A percentile compares a stretch with the other conserved stretches of the same genome.
These are phyloP conservation scores for Nakazawaea molendinolei DNA, from an alignment of 805 yeast genomes.

Conservation along the genomic window DNA sequence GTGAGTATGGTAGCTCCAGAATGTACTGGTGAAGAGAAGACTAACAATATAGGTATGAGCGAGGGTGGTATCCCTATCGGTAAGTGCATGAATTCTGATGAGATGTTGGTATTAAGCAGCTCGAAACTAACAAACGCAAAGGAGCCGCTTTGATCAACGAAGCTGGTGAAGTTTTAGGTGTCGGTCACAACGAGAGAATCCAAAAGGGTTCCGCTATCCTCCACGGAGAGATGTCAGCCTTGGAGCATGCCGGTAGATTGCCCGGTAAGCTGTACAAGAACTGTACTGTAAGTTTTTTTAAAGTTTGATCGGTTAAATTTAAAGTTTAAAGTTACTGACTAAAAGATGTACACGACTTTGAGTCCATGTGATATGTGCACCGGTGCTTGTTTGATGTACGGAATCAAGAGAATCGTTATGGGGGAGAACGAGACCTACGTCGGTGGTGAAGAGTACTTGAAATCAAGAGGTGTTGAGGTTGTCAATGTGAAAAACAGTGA, in stretches of 20 bases:
- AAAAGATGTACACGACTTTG: slow-evolving; percentile 76
- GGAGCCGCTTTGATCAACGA: slow-evolving; percentile 68
- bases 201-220: slow-evolving; percentile 79
- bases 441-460: slow-evolving; percentile 78
- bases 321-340: slow-evolving; percentile 6
- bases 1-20: slow-evolving; percentile 26
- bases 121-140: not conserved
- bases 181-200: slow-evolving; percentile 86
- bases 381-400: slow-evolving; percentile 87
- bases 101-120: slow-evolving; percentile 4
- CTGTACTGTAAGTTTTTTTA: slow-evolving; percentile 47
- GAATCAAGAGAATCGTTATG: slow-evolving; percentile 77
- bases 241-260: slow-evolving; percentile 88
- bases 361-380: slow-evolving; percentile 96
- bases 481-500: slow-evolving; percentile 50
- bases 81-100: slow-evolving; percentile 17
- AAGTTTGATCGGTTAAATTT: not conserved
- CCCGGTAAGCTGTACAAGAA: slow-evolving; percentile 72
- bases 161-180: slow-evolving; percentile 77
- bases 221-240: slow-evolving; percentile 88
- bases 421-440: slow-evolving; percentile 82
- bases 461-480: slow-evolving; percentile 64
- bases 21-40: not conserved
- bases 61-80: slow-evolving; percentile 94
- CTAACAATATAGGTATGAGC: slow-evolving; percentile 41